Base-by-base conservation (phyloP, 768 basidiomycete genomes). In the Naganishia kalamii region DNA sequence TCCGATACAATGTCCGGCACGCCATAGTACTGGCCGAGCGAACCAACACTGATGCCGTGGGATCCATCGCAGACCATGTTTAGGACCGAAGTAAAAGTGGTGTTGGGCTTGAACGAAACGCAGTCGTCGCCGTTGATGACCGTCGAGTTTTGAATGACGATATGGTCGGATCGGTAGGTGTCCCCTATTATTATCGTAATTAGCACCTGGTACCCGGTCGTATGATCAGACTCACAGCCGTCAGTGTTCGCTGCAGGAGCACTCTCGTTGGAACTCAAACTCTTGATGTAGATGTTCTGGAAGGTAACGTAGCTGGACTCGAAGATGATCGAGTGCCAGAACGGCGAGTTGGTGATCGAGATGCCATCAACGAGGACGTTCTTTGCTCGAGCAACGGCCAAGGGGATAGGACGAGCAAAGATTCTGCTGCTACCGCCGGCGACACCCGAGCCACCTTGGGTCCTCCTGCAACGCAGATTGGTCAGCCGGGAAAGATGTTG, bases 31-130 rank as follows among this genome's bases (percentile, higher is more conserved):
- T 83, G 82, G 1, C 85, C 86, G 4, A 87, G 78, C 3, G 85
- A 85, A 1, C 85, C 85, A 33, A 84, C 81, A 30, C 83, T 84
- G 51, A 85, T 84, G 5, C 85, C 84, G 69, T 84, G 85, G 17
- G 64, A 48, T 1, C 62, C 70, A 59, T 82, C 84, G 70, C 86
- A 87, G 65, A 81, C 77, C 27, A 86, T 77, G 70, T 85, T 83
- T 21, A 81, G 78, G 3, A 86, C 85, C 11, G 83, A 70, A 62
- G 85, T 80, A 69, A 85, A 84, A 0, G 86, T 86, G 0, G 85
- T 74, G 68, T 84, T 82, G 10, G 81, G 81, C 69, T 82, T 82
- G 78, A 82, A 81, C 0, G 78, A 80, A 17, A 87, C 85, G 41
- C 71, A 70, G 41, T 81, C 82, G 64, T 81, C 82, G 43, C 79